These are phyloP conservation scores for Cordyceps militaris DNA, from an alignment of 2,329 filamentous ascomycete species.

Conservation along the genomic window DNA sequence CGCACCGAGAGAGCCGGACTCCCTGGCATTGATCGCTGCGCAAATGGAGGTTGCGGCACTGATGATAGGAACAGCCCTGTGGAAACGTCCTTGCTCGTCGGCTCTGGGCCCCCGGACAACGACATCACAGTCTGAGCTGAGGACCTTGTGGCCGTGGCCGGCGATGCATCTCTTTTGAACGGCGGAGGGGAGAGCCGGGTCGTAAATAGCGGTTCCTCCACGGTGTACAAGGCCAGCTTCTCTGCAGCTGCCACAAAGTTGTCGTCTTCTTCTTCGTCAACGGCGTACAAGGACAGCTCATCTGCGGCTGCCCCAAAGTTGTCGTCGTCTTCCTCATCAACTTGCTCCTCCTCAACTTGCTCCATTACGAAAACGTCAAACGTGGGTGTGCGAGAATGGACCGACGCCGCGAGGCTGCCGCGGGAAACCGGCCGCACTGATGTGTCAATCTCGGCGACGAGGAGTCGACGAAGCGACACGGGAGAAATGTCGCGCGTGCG, in stretches of 20 bases:
- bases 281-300: not conserved
- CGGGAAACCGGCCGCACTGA: not conserved
- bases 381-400: not conserved
- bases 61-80: not conserved
- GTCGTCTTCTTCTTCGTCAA: constrained; percentile 10
- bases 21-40: not conserved
- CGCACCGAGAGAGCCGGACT: not conserved
- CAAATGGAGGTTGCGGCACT: not conserved
- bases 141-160: not conserved
- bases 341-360: constrained; percentile 3
- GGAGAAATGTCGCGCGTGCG: constrained; percentile 48
- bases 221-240: not conserved
- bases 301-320: not conserved
- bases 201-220: not conserved
- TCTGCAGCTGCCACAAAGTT: not conserved
- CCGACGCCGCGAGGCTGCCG: not conserved
- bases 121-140: constrained; percentile 1
- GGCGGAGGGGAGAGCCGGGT: constrained; percentile 9
- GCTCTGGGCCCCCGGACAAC: not conserved
- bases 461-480: constrained; percentile 45
- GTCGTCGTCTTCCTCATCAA: constrained; percentile 10
- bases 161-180: not conserved
- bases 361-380: not conserved
- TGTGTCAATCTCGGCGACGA: not conserved
- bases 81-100: not conserved